Percentiles rank a stretch among this genome's conserved stretches.
phyloP scores from a whole-genome alignment of 805 yeast species.

The Kluyveromyces starmeri region DNA sequence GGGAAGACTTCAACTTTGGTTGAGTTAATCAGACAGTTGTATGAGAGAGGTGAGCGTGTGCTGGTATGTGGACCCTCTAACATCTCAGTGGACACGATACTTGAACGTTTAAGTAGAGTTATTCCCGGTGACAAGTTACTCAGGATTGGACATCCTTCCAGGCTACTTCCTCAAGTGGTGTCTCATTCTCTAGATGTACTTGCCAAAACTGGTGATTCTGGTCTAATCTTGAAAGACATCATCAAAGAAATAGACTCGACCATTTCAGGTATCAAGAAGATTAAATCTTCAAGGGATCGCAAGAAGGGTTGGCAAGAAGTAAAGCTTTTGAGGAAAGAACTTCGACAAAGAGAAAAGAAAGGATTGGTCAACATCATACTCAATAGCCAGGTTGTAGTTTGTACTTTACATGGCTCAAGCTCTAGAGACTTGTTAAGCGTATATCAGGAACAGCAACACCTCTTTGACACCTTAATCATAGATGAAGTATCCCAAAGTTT shows the following conservation, averaged over 20 bases:
- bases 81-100: slow-evolving; percentile 81
- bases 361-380: slow-evolving; percentile 49
- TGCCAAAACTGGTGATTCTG: slow-evolving; percentile 48
- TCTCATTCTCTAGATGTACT: slow-evolving; percentile 71
- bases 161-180: slow-evolving; percentile 52
- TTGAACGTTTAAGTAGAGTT: slow-evolving; percentile 56
- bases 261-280: slow-evolving; percentile 47
- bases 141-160: slow-evolving; percentile 90
- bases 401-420: slow-evolving; percentile 87
- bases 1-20: slow-evolving; percentile 79
- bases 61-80: slow-evolving; percentile 93
- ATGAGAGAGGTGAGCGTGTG: slow-evolving; percentile 46
- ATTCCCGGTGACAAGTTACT: slow-evolving; percentile 44
- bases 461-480: slow-evolving; percentile 75
- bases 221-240: slow-evolving; percentile 57
- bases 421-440: slow-evolving; percentile 55
- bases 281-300: slow-evolving; percentile 56
- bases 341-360: slow-evolving; percentile 55
- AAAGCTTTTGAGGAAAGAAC: slow-evolving; percentile 60
- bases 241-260: slow-evolving; percentile 59
- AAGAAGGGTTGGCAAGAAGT: slow-evolving; percentile 60
- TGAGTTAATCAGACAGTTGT: slow-evolving; percentile 69
- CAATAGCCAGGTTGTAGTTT: slow-evolving; percentile 58
- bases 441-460: slow-evolving; percentile 29
- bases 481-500: slow-evolving; percentile 94